These are phyloP conservation scores for Mycena rebaudengoi DNA, from an alignment of 768 basidiomycete genomes.

Conservation along the genomic window DNA sequence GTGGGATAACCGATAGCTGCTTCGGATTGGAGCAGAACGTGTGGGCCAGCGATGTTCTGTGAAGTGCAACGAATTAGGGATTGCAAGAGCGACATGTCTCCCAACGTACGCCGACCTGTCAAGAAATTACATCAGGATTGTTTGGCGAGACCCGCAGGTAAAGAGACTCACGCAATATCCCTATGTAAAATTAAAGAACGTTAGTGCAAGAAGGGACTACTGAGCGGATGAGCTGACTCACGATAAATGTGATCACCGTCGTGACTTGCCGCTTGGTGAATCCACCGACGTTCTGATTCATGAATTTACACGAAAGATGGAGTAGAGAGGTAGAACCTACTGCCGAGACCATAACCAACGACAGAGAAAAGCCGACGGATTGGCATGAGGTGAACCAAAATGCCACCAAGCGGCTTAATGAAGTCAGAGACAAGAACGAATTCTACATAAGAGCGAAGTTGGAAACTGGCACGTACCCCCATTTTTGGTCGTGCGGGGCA, in stretches of 20 bases:
- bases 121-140: not conserved
- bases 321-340: not conserved
- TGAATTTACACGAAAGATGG: not conserved
- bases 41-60: conserved; percentile 27
- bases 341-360: conserved; percentile 36
- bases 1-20: conserved; percentile 29
- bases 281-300: conserved; percentile 32
- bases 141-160: too few relatives aligned
- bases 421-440: not conserved
- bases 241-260: conserved; percentile 38
- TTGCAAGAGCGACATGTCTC: not conserved
- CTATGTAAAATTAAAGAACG: too few relatives aligned
- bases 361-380: conserved; percentile 31
- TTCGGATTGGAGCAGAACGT: conserved; percentile 21
- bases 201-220: not conserved
- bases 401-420: conserved; percentile 20
- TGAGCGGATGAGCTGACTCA: not conserved
- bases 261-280: conserved; percentile 40
- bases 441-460: not conserved
- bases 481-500: conserved; percentile 25
- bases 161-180: conserved; percentile 15
- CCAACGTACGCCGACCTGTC: not conserved
- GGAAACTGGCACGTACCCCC: conserved; percentile 8
- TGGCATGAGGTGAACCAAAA: conserved; percentile 27
- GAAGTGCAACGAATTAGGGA: not conserved